Evolutionary conservation across 805 yeast genomes (phyloP).

Genomic region (Sugiyamaella mastotermitis): DNA sequence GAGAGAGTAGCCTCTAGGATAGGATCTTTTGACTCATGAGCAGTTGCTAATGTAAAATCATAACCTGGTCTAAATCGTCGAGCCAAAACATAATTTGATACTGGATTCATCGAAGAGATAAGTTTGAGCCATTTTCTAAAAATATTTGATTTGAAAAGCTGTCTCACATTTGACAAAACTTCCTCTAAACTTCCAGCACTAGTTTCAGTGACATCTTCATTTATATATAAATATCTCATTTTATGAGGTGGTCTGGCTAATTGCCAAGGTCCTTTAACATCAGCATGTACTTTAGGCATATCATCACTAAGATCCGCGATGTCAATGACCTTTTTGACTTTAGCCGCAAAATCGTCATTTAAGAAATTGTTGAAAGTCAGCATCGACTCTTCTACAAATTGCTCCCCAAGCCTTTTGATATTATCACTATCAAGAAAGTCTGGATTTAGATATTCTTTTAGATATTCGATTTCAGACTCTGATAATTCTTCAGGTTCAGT

Average conservation of each 20-base stretch:
- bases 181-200: slow-evolving; percentile 27
- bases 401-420: slow-evolving; percentile 39
- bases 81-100: slow-evolving; percentile 61
- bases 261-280: slow-evolving; percentile 74
- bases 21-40: slow-evolving; percentile 37
- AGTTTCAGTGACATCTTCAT: slow-evolving; percentile 39
- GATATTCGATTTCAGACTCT: slow-evolving; percentile 29
- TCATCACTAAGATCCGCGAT: slow-evolving; percentile 45
- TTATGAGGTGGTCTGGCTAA: slow-evolving; percentile 92
- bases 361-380: slow-evolving; percentile 62
- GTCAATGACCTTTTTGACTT: slow-evolving; percentile 41
- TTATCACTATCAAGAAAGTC: slow-evolving; percentile 39
- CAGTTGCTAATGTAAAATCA: slow-evolving; percentile 87
- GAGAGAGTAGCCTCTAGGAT: slow-evolving; percentile 74
- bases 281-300: slow-evolving; percentile 51
- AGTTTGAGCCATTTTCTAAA: slow-evolving; percentile 68
- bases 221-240: slow-evolving; percentile 78
- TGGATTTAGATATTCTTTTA: slow-evolving; percentile 52
- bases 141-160: slow-evolving; percentile 51
- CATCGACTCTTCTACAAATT: slow-evolving; percentile 63
- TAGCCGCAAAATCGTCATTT: slow-evolving; percentile 45
- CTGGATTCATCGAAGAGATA: slow-evolving; percentile 48
- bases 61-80: slow-evolving; percentile 93
- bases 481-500: slow-evolving; percentile 7
- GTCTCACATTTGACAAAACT: slow-evolving; percentile 46